Evolutionary conservation across 129 eudicot species (phyloP), one percentile per base, ranked within the genome.

Genomic region (Erigeron canadensis): DNA sequence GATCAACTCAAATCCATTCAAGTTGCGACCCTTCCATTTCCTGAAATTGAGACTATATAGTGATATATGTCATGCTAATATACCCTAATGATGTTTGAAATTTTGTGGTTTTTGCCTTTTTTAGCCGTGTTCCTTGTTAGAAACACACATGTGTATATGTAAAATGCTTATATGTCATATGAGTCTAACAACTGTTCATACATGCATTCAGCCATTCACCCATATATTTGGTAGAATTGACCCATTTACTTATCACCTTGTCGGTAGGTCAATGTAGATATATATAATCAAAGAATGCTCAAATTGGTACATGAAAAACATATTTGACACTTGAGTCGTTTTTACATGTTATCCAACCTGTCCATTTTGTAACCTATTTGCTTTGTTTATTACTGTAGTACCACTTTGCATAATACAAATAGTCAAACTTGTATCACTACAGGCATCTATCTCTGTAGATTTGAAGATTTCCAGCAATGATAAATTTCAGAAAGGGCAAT

Each of bases 401-500:
- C 12, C 19, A 28, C 34, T 28, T 9, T 13, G 16, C 10, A 10
- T 9, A 10, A 23, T 28, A 67, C 22, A 13, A 41, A 47, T 46
- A 47, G 51, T 47, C 18, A 57, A 53, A 13, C 77, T 19, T 19
- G 8, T 10, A 22, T 60, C 54, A 44, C 55, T 58, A 65, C 84
- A 84, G 88, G 73, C 62, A 9, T 45, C 69, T 8, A 47, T 34
- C 11, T 41, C 72, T 63, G 68, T 34, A 34, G 78, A 65, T 34
- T 71, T 23, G 50, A 77, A 80, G 71, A 45, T 69, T 45, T 9
- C 28, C 67, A 50, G 77, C 28, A 77, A 72, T 63, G 63, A 55
- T 7, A 63, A 56, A 13, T 81, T 83, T 51, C 57, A 62, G 68
- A 72, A 83, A 42, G 98, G 98, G 41, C 73, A 63, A 21, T 41